A percentile compares a stretch with the other conserved stretches of the same genome.
These are phyloP conservation scores for Aspergillus sp. DNA, from an alignment of 2,329 filamentous ascomycete genomes.

Conservation along the genomic window DNA sequence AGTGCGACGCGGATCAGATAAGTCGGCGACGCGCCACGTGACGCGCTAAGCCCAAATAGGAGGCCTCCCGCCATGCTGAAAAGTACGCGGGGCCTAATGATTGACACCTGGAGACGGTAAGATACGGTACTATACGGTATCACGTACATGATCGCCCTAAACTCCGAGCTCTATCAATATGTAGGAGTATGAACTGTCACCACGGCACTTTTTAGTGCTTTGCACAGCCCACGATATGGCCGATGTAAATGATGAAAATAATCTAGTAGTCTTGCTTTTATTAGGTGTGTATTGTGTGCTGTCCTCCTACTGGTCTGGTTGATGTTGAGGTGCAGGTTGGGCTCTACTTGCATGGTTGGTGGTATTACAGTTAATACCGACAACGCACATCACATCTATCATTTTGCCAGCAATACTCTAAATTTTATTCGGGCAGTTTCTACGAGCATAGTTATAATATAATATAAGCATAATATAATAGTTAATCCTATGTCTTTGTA, in stretches of 20 bases:
- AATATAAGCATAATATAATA: too few species aligned
- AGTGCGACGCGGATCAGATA: constrained; percentile 7
- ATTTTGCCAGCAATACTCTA: constrained; percentile 8
- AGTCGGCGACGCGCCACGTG: constrained; percentile 17
- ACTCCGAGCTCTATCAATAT: constrained; percentile 1
- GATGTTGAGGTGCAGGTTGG: too few species aligned
- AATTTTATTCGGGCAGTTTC: constrained; percentile 1
- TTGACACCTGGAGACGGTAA: not conserved
- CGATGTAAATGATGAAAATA: too few species aligned
- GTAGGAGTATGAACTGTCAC: not conserved
- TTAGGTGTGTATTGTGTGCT: too few species aligned
- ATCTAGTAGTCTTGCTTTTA: too few species aligned
- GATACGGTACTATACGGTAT: constrained; percentile 1
- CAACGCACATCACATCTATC: constrained; percentile 14
- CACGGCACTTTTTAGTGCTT: too few species aligned
- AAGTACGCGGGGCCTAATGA: constrained; percentile 15
- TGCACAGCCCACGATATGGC: too few species aligned
- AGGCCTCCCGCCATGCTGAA: constrained; percentile 16
- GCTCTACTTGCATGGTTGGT: not conserved
- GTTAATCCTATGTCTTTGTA: not conserved
- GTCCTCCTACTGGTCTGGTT: too few species aligned
- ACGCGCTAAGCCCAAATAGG: constrained; percentile 13
- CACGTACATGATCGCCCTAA: not conserved
- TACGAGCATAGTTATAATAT: too few species aligned
- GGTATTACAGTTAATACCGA: not conserved